Conservation (phyloP, 2,329 filamentous ascomycete genomes). For the Fusarium pseudonygamai region DNA sequence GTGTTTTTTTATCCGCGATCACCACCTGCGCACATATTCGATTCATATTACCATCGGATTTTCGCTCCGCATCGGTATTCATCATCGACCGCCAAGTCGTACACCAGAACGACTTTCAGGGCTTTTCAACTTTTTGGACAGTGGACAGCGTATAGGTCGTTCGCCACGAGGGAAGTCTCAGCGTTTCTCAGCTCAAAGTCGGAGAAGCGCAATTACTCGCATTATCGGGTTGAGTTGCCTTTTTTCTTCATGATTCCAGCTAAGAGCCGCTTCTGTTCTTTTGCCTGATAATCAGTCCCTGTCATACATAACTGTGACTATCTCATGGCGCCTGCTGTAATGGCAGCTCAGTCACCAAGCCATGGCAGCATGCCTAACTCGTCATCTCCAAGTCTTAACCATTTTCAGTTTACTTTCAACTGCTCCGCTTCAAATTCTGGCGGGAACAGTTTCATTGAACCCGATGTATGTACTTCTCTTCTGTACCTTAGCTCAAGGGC, state of each 20-base stretch:
- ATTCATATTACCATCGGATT: background rate
- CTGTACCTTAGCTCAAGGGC: background rate
- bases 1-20: background rate
- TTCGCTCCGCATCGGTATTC: background rate
- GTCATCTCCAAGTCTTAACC: conserved; percentile 29
- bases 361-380: conserved; percentile 21
- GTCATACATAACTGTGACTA: background rate
- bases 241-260: background rate
- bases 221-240: background rate
- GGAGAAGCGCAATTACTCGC: conserved; percentile 18
- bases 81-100: background rate
- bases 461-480: conserved; percentile 43
- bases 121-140: background rate
- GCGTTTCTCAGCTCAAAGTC: conserved; percentile 18
- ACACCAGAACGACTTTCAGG: background rate
- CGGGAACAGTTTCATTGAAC: conserved; percentile 46
- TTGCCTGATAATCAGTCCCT: background rate
- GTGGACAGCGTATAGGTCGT: conserved; percentile 17
- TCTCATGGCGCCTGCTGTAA: conserved; percentile 16
- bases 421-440: conserved; percentile 39
- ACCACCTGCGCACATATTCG: background rate
- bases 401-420: conserved; percentile 49
- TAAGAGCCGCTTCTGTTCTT: background rate
- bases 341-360: conserved; percentile 22
- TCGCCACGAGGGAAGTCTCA: conserved; percentile 28